These are phyloP conservation scores for Aspergillus pseudoviridinutans DNA, from an alignment of 2,329 filamentous ascomycete genomes.

Conservation along the genomic window DNA sequence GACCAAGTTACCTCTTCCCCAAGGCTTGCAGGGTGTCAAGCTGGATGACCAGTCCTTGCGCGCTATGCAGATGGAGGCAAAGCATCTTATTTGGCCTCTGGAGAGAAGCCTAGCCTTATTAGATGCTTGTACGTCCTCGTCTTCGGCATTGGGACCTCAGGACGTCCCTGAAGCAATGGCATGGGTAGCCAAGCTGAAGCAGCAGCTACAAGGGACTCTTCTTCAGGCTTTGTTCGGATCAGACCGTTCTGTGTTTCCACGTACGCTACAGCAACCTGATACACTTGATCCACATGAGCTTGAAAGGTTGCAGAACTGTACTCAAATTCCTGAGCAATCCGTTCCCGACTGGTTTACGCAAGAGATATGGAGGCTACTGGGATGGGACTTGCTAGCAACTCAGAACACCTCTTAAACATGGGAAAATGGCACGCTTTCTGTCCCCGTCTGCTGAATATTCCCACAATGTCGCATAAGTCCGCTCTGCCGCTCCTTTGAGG, in stretches of 20 bases:
- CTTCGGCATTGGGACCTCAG: background rate
- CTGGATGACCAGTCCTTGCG: conserved; percentile 20
- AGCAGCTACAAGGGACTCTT: conserved; percentile 38
- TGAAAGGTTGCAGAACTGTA: conserved; percentile 5
- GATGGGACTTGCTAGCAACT: conserved; percentile 48
- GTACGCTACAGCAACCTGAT: conserved; percentile 21
- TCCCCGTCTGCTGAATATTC: background rate
- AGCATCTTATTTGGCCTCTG: conserved; percentile 34
- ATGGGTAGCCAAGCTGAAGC: conserved; percentile 23
- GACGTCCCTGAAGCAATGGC: background rate
- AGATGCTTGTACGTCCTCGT: conserved; percentile 5
- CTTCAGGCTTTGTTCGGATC: conserved; percentile 40
- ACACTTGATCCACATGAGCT: conserved; percentile 17
- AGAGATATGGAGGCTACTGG: conserved; percentile 55
- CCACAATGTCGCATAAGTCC: background rate
- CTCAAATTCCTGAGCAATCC: conserved; percentile 26
- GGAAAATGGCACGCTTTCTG: background rate
- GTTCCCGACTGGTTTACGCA: conserved; percentile 52
- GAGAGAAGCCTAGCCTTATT: conserved; percentile 27
- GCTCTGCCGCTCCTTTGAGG: background rate
- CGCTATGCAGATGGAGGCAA: conserved; percentile 31
- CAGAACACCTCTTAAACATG: background rate
- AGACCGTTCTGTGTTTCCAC: conserved; percentile 28
- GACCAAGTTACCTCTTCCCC: conserved; percentile 28
- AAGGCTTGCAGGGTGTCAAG: conserved; percentile 24